Base-by-base conservation (phyloP, 2,329 filamentous ascomycete genomes). In the Neonectria coccinea region DNA sequence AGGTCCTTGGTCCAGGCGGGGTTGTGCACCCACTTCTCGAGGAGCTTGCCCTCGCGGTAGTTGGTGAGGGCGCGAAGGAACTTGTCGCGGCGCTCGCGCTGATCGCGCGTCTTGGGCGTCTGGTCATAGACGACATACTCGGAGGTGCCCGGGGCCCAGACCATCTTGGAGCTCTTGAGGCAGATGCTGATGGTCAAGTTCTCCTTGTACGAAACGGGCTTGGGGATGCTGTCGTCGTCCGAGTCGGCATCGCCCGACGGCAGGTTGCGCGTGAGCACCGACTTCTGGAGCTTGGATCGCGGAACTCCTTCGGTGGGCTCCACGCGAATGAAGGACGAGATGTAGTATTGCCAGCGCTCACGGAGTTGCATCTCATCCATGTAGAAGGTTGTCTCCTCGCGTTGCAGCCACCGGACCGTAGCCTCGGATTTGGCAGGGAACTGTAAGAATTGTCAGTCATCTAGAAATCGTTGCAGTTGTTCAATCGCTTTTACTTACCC, bases 291-390 rank as follows among this genome's bases (percentile, higher is more conserved):
- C 52, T 86, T 87, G 6, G 85, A 85, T 54, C 89, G 84, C 7
- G 86, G 82, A 3, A 96, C 86, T 14, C 92, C 92, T 79, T 96
- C 92, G 0, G 96, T 99, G 2, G 93, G 92, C 74, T 97, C 93
- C 25, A 94, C 87, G 67, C 93, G 92, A 70, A 93, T 92, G 79
- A 92, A 98, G 0, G 94, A 94, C 18, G 95, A 94, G 62, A 97
- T 93, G 77, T 99, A 99, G 81, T 97, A 97, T 73, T 95, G 92
- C 96, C 96, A 99, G 42, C 89, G 86, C 67, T 93, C 90, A 61
- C 91, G 90, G 55, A 90, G 88, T 75, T 96, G 91, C 83, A 97
- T 91, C 70, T 97, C 93, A 70, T 97, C 93, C 74, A 91, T 91
- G 72, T 96, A 94, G 77, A 97, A 93, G 0, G 97, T 91, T 44